A percentile compares a stretch with the other conserved stretches of the same genome.
These are phyloP conservation scores for Afroboletus lepidellus DNA, from an alignment of 1,284 basidiomycete genomes.

Conservation along the genomic window DNA sequence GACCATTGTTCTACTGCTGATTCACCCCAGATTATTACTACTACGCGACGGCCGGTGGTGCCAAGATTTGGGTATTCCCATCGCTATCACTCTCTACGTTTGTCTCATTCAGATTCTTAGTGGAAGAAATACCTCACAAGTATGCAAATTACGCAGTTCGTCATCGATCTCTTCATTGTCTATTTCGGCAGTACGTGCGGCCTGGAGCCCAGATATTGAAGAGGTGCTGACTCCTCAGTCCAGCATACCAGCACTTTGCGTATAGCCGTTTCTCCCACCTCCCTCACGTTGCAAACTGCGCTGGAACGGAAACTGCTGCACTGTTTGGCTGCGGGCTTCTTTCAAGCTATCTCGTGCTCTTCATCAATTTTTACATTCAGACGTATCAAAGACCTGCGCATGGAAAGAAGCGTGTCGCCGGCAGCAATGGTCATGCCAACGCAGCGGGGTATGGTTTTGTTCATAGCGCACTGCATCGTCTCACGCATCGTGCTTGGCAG, in stretches of 20 bases:
- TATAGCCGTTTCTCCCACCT: constrained; percentile 59
- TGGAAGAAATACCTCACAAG: constrained; percentile 97
- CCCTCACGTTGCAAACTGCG: constrained; percentile 78
- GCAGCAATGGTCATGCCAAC: constrained; percentile 37
- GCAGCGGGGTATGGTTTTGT: constrained; percentile 18
- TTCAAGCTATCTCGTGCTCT: constrained; percentile 86
- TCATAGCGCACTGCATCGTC: neutral
- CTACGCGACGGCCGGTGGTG: constrained; percentile 93
- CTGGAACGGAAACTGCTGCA: constrained; percentile 87
- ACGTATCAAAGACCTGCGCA: constrained; percentile 71
- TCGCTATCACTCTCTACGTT: neutral
- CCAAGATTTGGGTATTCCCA: constrained; percentile 86
- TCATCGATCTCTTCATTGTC: constrained; percentile 86
- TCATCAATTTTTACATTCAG: constrained; percentile 88
- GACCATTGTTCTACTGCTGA: constrained; percentile 4
- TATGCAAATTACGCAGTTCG: constrained; percentile 94
- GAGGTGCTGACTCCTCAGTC: constrained; percentile 18
- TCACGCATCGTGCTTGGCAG: constrained; percentile 13
- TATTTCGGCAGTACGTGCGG: constrained; percentile 87
- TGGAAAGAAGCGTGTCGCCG: constrained; percentile 38
- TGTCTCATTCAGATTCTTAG: constrained; percentile 38
- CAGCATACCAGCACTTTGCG: constrained; percentile 85
- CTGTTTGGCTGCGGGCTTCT: constrained; percentile 87
- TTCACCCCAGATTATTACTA: constrained; percentile 85
- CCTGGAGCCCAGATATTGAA: constrained; percentile 5